phyloP scores from a whole-genome alignment of 208 protist species.

The Trichomonas gallinae region DNA sequence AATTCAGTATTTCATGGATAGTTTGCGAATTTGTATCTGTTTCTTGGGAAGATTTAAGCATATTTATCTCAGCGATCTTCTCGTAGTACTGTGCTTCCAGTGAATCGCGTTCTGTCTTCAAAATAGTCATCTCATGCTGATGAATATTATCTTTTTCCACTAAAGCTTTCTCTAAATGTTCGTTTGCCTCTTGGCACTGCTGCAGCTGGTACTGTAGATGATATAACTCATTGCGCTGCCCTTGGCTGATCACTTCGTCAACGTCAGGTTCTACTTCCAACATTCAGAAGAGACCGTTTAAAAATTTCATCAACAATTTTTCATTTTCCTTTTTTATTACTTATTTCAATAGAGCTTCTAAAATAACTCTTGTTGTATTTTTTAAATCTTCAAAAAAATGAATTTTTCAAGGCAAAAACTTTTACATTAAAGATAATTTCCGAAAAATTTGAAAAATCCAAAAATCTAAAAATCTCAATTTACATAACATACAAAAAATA shows the following conservation, averaged over 20 bases:
- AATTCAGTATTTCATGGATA: background rate
- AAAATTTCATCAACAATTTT: too few species aligned
- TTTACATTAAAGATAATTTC: too few species aligned
- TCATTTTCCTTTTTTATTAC: too few species aligned
- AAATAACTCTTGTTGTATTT: too few species aligned
- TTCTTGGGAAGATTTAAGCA: background rate
- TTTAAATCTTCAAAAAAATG: too few species aligned
- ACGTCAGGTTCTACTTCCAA: background rate
- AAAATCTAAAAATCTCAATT: too few species aligned
- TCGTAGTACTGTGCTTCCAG: background rate
- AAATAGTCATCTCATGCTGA: background rate
- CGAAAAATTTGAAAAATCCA: too few species aligned
- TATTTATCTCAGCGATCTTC: background rate
- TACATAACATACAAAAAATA: too few species aligned
- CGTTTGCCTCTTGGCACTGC: background rate
- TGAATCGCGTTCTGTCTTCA: background rate
- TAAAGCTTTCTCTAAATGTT: background rate
- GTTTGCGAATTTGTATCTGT: background rate
- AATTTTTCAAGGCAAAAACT: too few species aligned
- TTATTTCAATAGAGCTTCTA: too few species aligned
- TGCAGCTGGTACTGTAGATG: background rate
- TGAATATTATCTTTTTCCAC: background rate
- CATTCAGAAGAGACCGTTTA: background rate
- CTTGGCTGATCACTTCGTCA: background rate
- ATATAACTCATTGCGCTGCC: background rate